Evolutionary conservation across 1,284 basidiomycete genomes (phyloP), one percentile per base, ranked within the genome.

Genomic region (Thelephora terrestris): DNA sequence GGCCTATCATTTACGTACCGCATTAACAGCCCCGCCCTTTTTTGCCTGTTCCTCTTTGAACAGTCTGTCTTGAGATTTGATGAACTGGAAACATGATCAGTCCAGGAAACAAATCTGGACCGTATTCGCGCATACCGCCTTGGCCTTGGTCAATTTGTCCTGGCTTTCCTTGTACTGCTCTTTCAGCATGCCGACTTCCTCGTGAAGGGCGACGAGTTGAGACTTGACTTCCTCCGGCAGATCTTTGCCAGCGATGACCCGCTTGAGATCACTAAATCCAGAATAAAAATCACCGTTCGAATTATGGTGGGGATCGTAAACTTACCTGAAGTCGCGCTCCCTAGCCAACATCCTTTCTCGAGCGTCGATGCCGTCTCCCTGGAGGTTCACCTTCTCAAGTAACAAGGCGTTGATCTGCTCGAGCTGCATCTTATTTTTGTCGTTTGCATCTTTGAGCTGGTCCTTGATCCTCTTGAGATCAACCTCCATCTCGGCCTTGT

Each of bases 371-470:
- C 87, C 82, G 43, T 91, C 87, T 55, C 80, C 84, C 64, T 96
- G 94, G 43, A 96, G 66, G 56, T 78, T 88, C 50, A 96, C 85
- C 70, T 97, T 97, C 63, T 97, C 94, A 48, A 95, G 71, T 2
- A 98, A 69, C 34, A 97, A 71, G 5, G 66, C 75, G 57, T 93
- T 92, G 61, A 93, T 80, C 64, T 95, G 91, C 66, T 94, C 91
- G 38, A 93, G 77, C 59, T 94, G 90, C 82, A 93, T 89, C 58
- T 82, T 76, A 62, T 87, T 89, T 73, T 91, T 92, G 57, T 95
- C 91, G 38, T 70, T 70, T 3, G 90, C 71, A 23, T 85, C 81
- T 50, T 75, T 78, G 59, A 91, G 76, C 56, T 88, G 79, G 43
- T 75, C 75, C 58, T 76, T 79, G 36, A 93, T 65, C 25, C 72